A percentile compares a stretch with the other conserved stretches of the same genome.
These are phyloP conservation scores for Epichloe amarillans DNA, from an alignment of 2,329 filamentous ascomycete genomes.

Conservation along the genomic window DNA sequence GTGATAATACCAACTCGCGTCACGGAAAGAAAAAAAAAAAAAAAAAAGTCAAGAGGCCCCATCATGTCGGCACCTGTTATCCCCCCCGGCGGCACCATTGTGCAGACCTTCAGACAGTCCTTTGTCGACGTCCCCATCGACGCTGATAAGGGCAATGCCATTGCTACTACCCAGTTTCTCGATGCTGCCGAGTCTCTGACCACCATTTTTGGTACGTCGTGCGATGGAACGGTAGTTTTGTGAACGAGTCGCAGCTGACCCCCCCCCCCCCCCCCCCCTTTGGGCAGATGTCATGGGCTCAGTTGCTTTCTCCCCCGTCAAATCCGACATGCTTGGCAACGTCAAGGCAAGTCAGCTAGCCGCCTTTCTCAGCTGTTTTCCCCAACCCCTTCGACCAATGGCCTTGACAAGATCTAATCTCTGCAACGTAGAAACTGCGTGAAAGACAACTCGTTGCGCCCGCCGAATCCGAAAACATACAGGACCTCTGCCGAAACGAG, in stretches of 20 bases:
- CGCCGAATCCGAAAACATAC: constrained; percentile 66
- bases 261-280: rapidly evolving
- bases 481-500: constrained; percentile 76
- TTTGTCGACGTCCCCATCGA: constrained; percentile 75
- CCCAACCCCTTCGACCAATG: neutral
- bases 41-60: constrained; percentile 4
- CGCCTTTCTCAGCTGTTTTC: neutral
- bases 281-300: constrained; percentile 47
- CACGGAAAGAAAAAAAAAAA: neutral
- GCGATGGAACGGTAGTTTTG: neutral
- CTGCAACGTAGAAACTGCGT: constrained; percentile 60
- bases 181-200: constrained; percentile 80
- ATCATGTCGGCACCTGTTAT: constrained; percentile 40
- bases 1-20: neutral
- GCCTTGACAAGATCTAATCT: neutral
- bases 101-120: constrained; percentile 71
- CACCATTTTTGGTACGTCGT: constrained; percentile 61
- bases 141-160: constrained; percentile 57
- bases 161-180: constrained; percentile 77
- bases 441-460: constrained; percentile 69
- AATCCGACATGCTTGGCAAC: constrained; percentile 83
- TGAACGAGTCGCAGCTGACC: neutral
- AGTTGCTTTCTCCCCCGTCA: constrained; percentile 74
- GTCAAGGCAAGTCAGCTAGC: constrained; percentile 53
- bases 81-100: constrained; percentile 67